Evolutionary conservation across 495 filamentous ascomycete genomes (phyloP).

Genomic region (Pseudevernia furfuracea): DNA sequence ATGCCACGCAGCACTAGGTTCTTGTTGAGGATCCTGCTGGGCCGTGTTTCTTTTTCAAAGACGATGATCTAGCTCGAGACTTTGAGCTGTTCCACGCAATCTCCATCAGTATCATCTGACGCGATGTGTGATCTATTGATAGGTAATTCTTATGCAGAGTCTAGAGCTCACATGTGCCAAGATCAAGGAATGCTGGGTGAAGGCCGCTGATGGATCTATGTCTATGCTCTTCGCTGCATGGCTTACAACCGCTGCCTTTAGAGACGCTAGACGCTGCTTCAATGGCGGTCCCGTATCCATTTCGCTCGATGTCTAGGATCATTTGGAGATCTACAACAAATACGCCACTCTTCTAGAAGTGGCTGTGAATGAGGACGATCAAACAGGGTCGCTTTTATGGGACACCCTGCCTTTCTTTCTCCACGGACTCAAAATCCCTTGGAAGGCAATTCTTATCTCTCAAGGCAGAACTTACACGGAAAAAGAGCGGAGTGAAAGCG

Average conservation of each 20-base stretch:
- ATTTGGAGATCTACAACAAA: not conserved
- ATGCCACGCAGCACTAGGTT: not conserved
- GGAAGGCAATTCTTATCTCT: too few relatives aligned
- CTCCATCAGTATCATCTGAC: not conserved
- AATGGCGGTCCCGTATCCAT: not conserved
- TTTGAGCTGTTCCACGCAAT: not conserved
- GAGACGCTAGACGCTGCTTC: not conserved
- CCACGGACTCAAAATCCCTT: too few relatives aligned
- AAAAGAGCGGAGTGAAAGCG: too few relatives aligned
- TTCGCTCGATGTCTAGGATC: not conserved
- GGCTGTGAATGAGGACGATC: not conserved
- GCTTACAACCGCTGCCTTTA: not conserved
- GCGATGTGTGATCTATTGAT: not conserved
- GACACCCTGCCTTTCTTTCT: not conserved
- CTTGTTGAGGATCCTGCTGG: not conserved
- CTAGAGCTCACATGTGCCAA: not conserved
- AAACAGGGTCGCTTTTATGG: not conserved
- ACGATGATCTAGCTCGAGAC: not conserved
- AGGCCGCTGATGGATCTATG: not conserved
- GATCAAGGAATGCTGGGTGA: slow-evolving; percentile 1
- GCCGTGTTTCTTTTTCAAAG: not conserved
- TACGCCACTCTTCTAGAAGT: not conserved
- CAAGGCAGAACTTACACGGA: too few relatives aligned
- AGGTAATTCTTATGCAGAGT: not conserved
- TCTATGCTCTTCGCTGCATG: not conserved